Percentiles rank a stretch among this genome's conserved stretches.
Conservation (phyloP, 1,284 basidiomycete genomes). For the Microbotryomycetes sp. region DNA sequence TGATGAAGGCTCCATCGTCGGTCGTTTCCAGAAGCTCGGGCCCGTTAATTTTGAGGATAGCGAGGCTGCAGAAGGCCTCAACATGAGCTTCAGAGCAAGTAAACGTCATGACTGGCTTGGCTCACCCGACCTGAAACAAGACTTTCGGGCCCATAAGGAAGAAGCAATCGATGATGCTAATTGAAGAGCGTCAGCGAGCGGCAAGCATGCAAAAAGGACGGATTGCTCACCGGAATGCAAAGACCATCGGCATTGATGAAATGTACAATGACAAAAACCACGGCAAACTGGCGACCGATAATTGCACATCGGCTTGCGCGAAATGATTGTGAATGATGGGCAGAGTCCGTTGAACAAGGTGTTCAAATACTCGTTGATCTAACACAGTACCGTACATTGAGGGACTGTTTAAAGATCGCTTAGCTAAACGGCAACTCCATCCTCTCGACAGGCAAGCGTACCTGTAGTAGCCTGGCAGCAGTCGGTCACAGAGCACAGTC, state of each 20-base stretch:
- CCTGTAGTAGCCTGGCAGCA: conserved; percentile 97
- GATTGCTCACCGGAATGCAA: conserved; percentile 67
- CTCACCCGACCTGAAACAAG: conserved; percentile 91
- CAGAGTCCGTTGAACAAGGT: conserved; percentile 76
- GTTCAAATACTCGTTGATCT: conserved; percentile 96
- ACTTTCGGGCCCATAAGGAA: conserved; percentile 96
- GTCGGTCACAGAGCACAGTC: conserved; percentile 87
- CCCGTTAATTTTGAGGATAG: conserved; percentile 97
- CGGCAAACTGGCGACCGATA: conserved; percentile 92
- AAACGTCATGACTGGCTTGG: conserved; percentile 9
- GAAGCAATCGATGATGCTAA: conserved; percentile 89
- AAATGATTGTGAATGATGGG: conserved; percentile 90
- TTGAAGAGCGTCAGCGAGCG: no score
- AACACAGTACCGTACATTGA: conserved; percentile 98
- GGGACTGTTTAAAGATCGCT: conserved; percentile 53
- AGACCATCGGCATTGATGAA: conserved; percentile 99
- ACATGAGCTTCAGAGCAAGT: neutral
- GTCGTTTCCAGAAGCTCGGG: conserved; percentile 89
- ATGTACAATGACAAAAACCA: conserved; percentile 92
- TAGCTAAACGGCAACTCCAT: neutral
- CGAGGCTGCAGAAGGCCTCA: conserved; percentile 45
- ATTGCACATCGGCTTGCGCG: conserved; percentile 82
- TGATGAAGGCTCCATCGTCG: conserved; percentile 95
- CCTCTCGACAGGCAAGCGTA: conserved; percentile 48
- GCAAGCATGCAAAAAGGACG: neutral